Base-by-base conservation (phyloP, 176 grass and related monocot species). In the Oryza meyeriana region DNA sequence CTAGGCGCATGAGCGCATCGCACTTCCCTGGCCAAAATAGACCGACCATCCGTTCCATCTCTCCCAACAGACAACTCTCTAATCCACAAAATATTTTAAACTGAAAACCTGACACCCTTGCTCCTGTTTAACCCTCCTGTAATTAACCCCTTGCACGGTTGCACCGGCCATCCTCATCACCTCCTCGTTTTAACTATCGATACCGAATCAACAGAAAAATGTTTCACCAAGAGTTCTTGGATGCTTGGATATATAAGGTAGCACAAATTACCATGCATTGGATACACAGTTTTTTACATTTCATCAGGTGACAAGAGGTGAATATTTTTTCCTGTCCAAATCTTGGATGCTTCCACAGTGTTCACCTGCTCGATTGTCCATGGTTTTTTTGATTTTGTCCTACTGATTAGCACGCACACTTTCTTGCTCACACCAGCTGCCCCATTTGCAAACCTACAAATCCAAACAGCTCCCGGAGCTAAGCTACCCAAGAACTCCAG, bases 301-400 rank as follows among this genome's bases (percentile, higher is more conserved):
- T 39, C 40, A 64, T 55, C 61, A 33, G 72, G 73, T 61, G 83
- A 76, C 72, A 77, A 70, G 78, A 29, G 72, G 64, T 17, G 66
- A 71, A 38, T 85, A 66, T 65, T 41, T 61, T 35, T 67, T 34
- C 4, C 16, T 77, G 73, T 18, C 35, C 78, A 86, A 89, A 82
- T 89, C 78, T 89, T 89, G 88, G 88, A 89, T 89, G 79, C 66
- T 89, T 77, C 72, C 67, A 86, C 78, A 57, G 72, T 28, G 44
- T 34, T 66, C 83, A 89, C 78, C 83, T 73, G 31, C 83, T 78
- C 88, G 44, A 59, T 77, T 85, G 83, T 73, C 67, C 61, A 79
- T 67, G 50, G 14, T 55, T 55, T 55, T 55, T 22, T 55, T 55
- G 77, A 80, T 82, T 35, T 25, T 42, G 70, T 76, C 66, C 78